Evolutionary conservation across 1,284 basidiomycete species (phyloP).

Genomic region (Lentinula novae-zelandiae): DNA sequence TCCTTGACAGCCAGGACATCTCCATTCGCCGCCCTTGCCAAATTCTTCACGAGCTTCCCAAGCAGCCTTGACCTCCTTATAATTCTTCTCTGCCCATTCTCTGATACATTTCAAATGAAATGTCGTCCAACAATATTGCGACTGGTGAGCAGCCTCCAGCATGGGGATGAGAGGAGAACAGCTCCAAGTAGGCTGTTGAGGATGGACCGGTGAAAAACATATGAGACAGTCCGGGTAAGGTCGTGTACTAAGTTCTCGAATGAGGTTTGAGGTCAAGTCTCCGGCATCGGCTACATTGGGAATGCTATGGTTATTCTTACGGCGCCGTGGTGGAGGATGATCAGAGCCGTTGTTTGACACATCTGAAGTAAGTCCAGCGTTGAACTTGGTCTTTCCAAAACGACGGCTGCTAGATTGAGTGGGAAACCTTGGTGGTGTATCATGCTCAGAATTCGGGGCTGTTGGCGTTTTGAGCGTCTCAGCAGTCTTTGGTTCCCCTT

Average conservation of each 20-base stretch:
- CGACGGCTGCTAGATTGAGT: background rate
- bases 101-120: constrained; percentile 82
- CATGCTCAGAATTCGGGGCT: background rate
- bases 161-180: constrained; percentile 61
- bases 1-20: constrained; percentile 85
- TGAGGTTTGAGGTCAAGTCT: constrained; percentile 70
- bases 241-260: constrained; percentile 53
- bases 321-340: background rate
- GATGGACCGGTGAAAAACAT: constrained; percentile 72
- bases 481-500: background rate
- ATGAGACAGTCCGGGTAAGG: constrained; percentile 80
- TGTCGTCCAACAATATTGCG: constrained; percentile 78
- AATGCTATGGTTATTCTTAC: background rate
- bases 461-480: background rate
- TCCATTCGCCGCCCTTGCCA: constrained; percentile 69
- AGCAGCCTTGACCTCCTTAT: constrained; percentile 73
- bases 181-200: constrained; percentile 73
- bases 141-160: constrained; percentile 22
- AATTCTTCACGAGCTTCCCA: constrained; percentile 69
- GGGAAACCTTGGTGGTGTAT: background rate
- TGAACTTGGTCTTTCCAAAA: constrained; percentile 7
- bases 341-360: background rate
- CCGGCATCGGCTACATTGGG: constrained; percentile 24
- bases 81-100: constrained; percentile 76
- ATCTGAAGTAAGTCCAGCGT: constrained; percentile 5